Evolutionary conservation across 768 basidiomycete species (phyloP).

Genomic region (Zangia roseola): DNA sequence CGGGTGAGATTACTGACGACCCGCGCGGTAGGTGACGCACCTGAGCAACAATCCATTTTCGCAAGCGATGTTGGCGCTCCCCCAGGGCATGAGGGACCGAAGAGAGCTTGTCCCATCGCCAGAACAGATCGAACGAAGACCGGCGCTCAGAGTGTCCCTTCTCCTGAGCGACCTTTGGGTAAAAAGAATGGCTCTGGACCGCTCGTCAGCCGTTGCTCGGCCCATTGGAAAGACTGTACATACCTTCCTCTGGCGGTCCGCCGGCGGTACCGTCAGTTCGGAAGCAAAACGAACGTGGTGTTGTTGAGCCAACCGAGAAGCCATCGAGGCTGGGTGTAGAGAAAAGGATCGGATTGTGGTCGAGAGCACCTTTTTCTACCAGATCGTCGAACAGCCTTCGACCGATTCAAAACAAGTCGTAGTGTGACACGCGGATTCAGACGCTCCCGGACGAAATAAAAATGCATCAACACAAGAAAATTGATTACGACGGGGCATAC

Average conservation of each 20-base stretch:
- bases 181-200: conserved; percentile 29
- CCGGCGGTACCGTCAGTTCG: conserved; percentile 31
- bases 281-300: conserved; percentile 34
- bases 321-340: conserved; percentile 23
- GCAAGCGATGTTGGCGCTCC: neutral
- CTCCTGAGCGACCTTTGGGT: conserved; percentile 42
- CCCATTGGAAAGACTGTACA: neutral
- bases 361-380: neutral
- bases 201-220: neutral
- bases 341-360: neutral
- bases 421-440: neutral
- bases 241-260: conserved; percentile 34
- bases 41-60: conserved; percentile 1
- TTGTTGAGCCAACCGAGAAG: conserved; percentile 10
- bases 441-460: neutral
- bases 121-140: conserved; percentile 38
- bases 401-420: conserved; percentile 12
- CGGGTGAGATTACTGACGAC: neutral
- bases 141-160: conserved; percentile 34
- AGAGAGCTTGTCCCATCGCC: conserved; percentile 34
- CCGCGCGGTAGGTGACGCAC: conserved; percentile 3
- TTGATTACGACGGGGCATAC: conserved; percentile 12
- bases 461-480: conserved; percentile 4
- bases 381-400: neutral
- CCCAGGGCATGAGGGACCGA: conserved; percentile 8